Evolutionary conservation across 2,329 filamentous ascomycete genomes (phyloP), one percentile per base, ranked within the genome.

Genomic region (Aschersonia sp.): DNA sequence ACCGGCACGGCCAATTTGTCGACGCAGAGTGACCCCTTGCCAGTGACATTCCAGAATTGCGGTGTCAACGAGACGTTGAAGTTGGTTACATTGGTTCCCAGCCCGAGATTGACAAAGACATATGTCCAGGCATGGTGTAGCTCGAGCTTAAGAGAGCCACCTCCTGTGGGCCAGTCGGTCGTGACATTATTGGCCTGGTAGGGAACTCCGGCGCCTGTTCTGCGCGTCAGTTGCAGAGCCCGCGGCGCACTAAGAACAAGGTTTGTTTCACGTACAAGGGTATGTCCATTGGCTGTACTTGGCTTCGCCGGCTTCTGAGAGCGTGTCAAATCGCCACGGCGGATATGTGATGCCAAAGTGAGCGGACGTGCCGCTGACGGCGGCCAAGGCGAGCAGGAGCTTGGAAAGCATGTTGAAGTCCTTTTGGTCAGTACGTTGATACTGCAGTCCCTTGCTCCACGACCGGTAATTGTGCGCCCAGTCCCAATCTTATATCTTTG

Each of bases 21-120:
- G 10, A 87, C 56, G 63, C 84, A 89, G 57, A 87, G 79, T 44
- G 72, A 70, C 44, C 83, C 81, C 14, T 75, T 66, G 63, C 58
- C 83, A 62, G 65, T 79, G 58, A 62, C 76, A 67, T 70, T 79
- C 63, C 68, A 77, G 65, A 69, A 76, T 64, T 68, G 54, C 4
- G 76, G 76, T 2, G 78, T 74, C 31, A 87, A 69, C 35, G 79
- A 76, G 62, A 82, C 72, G 69, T 83, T 87, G 72, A 81, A 88
- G 62, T 77, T 78, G 56, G 70, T 71, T 29, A 73, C 59, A 59
- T 73, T 72, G 43, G 58, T 58, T 58, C 70, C 69, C 42, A 75
- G 60, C 44, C 71, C 73, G 45, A 76, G 63, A 60, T 76, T 76
- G 61, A 77, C 58, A 56, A 69, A 75, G 56, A 76, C 49, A 58